Base-by-base conservation (phyloP, 345 rosid genomes). In the Viola odorata region DNA sequence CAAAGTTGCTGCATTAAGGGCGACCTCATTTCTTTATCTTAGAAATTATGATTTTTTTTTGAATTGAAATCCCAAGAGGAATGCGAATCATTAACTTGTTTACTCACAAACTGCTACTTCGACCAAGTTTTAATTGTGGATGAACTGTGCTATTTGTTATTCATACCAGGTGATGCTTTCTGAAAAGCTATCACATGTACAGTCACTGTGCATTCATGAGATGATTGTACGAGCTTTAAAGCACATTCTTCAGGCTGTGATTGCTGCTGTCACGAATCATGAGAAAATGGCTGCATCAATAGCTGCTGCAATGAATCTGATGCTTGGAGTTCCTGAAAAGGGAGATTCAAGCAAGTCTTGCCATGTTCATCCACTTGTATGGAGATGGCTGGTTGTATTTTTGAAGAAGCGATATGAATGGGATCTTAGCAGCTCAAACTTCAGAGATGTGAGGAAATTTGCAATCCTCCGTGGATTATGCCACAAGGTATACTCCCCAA, bases 141-240 rank as follows among this genome's bases (percentile, higher is more conserved):
- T 51, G 44, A 62, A 63, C 48, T 52, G 58, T 65, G 66, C 40
- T 32, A 41, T 51, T 77, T 70, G 57, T 66, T 66, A 75, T 58
- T 40, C 57, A 12, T 48, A 63, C 68, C 80, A 90, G 99, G 99
- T 88, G 63, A 86, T 83, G 80, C 97, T 90, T 69, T 94, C 99
- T 15, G 95, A 88, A 68, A 94, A 94, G 78, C 70, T 94, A 59
- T 85, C 97, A 57, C 99, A 94, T 70, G 97, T 90, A 62, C 97
- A 88, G 70, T 90, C 97, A 50, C 85, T 94, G 67, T 94, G 96
- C 78, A 80, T 87, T 63, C 96, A 92, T 65, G 98, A 92, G 87
- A 92, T 92, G 98, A 84, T 92, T 67, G 96, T 86, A 69, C 75
- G 98, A 60, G 98, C 96, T 60, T 87, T 87, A 72, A 92, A 92